These are phyloP conservation scores for Trichoderma atrobrunneum DNA, from an alignment of 2,329 filamentous ascomycete species.

Conservation along the genomic window DNA sequence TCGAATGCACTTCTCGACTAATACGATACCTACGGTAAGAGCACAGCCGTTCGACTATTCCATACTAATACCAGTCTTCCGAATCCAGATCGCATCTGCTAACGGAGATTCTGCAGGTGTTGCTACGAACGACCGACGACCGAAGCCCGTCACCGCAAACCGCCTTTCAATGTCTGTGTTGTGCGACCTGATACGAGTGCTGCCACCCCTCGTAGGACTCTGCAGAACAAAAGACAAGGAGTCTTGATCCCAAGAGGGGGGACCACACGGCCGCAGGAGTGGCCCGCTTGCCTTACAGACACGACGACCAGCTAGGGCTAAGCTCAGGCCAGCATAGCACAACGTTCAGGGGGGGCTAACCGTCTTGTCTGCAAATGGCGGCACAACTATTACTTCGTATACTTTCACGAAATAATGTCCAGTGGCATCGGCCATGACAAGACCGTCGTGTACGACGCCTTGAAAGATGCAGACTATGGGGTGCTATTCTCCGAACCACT, in stretches of 20 bases:
- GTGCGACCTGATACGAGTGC: neutral
- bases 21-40: too few species aligned
- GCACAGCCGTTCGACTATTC: neutral
- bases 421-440: neutral
- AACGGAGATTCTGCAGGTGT: neutral
- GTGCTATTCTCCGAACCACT: neutral
- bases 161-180: neutral
- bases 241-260: neutral
- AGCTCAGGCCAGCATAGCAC: conserved; percentile 4
- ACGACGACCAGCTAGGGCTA: neutral
- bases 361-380: neutral
- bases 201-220: neutral
- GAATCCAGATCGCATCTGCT: neutral
- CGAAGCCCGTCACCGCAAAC: neutral
- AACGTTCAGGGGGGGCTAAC: neutral
- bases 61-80: neutral
- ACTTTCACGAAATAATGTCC: neutral
- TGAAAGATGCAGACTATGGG: neutral
- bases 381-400: neutral
- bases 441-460: neutral
- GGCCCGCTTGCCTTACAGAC: conserved; percentile 13
- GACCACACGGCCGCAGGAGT: conserved; percentile 18
- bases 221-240: neutral
- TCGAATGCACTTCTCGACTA: neutral
- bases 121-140: neutral